phyloP scores from a whole-genome alignment of 2,329 filamentous ascomycete species.

The Colletotrichum sp. region DNA sequence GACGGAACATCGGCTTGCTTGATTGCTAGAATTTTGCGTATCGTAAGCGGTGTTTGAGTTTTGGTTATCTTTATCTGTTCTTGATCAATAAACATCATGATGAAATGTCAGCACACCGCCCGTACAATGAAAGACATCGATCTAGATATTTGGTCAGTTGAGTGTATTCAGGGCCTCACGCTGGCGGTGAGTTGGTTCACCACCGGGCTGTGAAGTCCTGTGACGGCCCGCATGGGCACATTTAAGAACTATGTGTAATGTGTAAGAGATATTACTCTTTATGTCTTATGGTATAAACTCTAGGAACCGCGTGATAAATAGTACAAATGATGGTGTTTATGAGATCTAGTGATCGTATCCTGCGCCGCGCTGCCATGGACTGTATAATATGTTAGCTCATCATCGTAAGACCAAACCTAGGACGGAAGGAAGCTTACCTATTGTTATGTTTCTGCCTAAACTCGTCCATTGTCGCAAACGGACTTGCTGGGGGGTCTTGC shows the following conservation, averaged over 20 bases:
- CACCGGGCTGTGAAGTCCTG: neutral
- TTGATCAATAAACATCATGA: neutral
- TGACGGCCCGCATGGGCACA: neutral
- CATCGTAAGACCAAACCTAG: fast-evolving
- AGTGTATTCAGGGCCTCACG: neutral
- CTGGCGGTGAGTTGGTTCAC: neutral
- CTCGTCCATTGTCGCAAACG: conserved; percentile 9
- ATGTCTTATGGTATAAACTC: neutral
- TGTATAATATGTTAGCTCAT: neutral
- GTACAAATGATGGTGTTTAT: neutral
- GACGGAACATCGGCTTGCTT: neutral
- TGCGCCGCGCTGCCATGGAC: conserved; percentile 18
- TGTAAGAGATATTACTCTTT: neutral
- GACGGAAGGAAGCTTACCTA: neutral
- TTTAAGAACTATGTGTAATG: neutral
- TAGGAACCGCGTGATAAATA: neutral
- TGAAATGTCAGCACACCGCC: neutral
- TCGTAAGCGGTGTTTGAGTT: neutral
- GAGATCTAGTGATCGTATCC: conserved; percentile 9
- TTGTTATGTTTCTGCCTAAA: conserved; percentile 12
- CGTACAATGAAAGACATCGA: neutral
- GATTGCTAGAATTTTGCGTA: fast-evolving
- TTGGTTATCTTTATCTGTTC: neutral
- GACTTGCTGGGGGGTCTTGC: conserved; percentile 2
- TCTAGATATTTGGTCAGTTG: neutral